Evolutionary conservation across 2,329 filamentous ascomycete genomes (phyloP), one percentile per base, ranked within the genome.

Genomic region (Fusarium penzigii): DNA sequence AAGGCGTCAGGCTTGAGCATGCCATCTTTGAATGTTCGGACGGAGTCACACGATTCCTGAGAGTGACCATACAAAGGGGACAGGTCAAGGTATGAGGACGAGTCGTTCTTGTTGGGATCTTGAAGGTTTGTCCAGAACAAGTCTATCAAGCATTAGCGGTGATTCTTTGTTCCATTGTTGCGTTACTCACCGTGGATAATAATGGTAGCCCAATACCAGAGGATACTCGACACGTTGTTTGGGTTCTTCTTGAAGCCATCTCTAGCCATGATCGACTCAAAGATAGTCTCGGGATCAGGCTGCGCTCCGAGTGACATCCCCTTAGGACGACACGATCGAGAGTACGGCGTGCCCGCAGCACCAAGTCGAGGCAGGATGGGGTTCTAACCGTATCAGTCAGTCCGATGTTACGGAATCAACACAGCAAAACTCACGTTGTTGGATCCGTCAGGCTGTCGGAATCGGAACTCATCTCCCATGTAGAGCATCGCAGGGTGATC

Each of bases 121-220:
- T 69, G 67, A 48, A 81, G 74, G 63, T 89, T 85, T 10, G 86
- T 90, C 75, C 84, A 86, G 74, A 90, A 90, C 17, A 90, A 75
- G 62, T 90, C 84, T 79, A 8, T 0, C 8, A 9, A 9, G 11
- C 4, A 5, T 52, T 25, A 25, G 49, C 49, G 3, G 25, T 2
- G 29, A 3, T 42, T n/a, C 17, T 9, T 11, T 1, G 2, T 5
- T 1, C 1, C 2, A 7, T 12, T 0, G 4, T 3, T 29, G 2
- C 3, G 1, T 7, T 41, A 48, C 73, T 53, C 61, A 84, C 84
- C 87, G 56, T 90, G 87, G 51, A 88, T 90, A 55, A 89, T 84
- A 49, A 90, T 82, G 17, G 85, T 87, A 0, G 87, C 87, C 84
- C 84, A 87, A 66, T 89, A 86, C 77, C 86, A 90, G 42, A 90